Percentiles rank a stretch among this genome's conserved stretches.
Conservation (phyloP, 23 red algal genomes). For the Chondrus crispus region DNA sequence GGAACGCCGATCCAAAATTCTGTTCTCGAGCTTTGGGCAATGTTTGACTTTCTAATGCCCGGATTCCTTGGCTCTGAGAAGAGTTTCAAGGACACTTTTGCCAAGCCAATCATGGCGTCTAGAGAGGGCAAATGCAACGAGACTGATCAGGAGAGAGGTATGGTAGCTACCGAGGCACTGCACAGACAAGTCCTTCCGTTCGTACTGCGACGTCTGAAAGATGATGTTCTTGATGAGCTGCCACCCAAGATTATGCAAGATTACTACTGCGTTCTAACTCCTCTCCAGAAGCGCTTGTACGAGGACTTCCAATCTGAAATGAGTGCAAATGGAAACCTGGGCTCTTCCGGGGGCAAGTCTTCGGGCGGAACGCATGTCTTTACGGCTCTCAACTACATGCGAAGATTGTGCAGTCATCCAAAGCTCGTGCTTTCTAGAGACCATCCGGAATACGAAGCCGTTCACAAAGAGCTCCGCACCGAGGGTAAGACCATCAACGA, state of each 20-base stretch:
- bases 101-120: constrained; percentile 83
- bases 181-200: constrained; percentile 98
- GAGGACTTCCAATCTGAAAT: constrained; percentile 68
- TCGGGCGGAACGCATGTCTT: constrained; percentile 49
- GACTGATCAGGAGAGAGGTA: constrained; percentile 67
- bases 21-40: constrained; percentile 91
- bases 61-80: constrained; percentile 89
- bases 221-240: constrained; percentile 89
- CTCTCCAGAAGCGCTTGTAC: constrained; percentile 81
- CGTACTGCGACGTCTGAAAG: constrained; percentile 89
- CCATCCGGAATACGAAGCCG: constrained; percentile 31
- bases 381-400: constrained; percentile 72
- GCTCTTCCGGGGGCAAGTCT: not conserved
- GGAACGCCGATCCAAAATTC: constrained; percentile 98
- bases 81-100: constrained; percentile 79
- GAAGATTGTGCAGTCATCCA: constrained; percentile 85
- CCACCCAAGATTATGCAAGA: constrained; percentile 99
- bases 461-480: constrained; percentile 15
- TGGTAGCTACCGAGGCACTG: constrained; percentile 74
- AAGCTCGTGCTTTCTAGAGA: constrained; percentile 66
- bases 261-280: constrained; percentile 78
- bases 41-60: constrained; percentile 99
- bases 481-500: constrained; percentile 52
- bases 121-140: constrained; percentile 69
- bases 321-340: not conserved